Evolutionary conservation across 345 rosid genomes (phyloP), one percentile per base, ranked within the genome.

Genomic region (Syzygium aqueum): DNA sequence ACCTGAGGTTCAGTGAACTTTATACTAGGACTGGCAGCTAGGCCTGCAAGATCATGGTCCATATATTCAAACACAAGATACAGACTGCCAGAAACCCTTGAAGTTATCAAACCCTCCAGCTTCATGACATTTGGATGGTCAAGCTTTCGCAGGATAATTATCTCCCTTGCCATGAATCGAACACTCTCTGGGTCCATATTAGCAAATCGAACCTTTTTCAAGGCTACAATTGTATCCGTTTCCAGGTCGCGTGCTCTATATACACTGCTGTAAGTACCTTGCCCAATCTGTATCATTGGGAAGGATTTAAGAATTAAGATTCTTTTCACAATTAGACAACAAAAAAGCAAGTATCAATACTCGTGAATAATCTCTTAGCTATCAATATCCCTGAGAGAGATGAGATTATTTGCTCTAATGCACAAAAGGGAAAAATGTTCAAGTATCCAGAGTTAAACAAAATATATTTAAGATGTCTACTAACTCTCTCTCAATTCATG

Each of bases 141-240:
- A 59, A 94, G 94, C 86, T 91, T 93, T 11, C 95, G 89, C 84
- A 94, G 84, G 67, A 94, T 90, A 53, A 90, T 85, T 86, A 94
- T 93, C 90, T 94, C 95, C 91, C 95, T 93, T 8, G 95, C 95
- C 95, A 94, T 94, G 86, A 94, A 94, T 22, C 93, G 94, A 85
- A 94, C 95, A 73, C 95, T 94, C 88, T 93, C 95, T 5, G 94
- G 95, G 87, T 94, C 95, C 94, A 92, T 94, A 83, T 91, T 94
- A 86, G 95, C 93, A 88, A 94, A 94, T 28, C 94, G 89, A 33
- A 94, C 95, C 91, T 94, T 94, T 90, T 94, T 94, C 84, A 94
- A 73, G 61, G 95, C 95, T 43, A 94, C 95, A 87, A 93, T 88
- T 88, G 91, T 90, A 50, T 89, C 88, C n/a, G 91, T 93, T 85